phyloP scores from a whole-genome alignment of 1,284 basidiomycete genomes.

The Ceratobasidium sp. region DNA sequence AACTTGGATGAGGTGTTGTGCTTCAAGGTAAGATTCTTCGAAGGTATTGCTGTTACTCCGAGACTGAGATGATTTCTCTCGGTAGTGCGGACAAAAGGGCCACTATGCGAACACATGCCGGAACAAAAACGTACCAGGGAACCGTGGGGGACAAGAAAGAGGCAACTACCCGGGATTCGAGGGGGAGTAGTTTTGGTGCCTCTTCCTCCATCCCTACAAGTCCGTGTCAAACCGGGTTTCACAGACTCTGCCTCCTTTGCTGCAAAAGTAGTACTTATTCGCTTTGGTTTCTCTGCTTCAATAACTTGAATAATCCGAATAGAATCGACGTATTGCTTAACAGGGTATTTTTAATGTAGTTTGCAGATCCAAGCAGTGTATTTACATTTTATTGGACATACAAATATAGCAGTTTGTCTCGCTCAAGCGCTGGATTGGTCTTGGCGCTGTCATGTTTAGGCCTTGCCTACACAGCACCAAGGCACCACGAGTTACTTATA shows the following conservation, averaged over 20 bases:
- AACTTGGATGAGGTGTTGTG: constrained; percentile 89
- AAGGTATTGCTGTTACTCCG: constrained; percentile 40
- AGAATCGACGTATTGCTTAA: neutral
- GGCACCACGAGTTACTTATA: neutral
- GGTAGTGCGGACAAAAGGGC: constrained; percentile 85
- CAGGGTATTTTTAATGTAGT: neutral
- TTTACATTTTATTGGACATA: no score
- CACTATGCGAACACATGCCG: constrained; percentile 96
- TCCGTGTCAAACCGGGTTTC: neutral
- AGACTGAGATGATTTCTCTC: constrained; percentile 20
- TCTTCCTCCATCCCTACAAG: no score
- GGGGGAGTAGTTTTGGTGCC: constrained; percentile 1
- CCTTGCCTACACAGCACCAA: no score
- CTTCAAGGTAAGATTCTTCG: constrained; percentile 73
- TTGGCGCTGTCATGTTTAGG: neutral
- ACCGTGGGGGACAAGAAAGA: constrained; percentile 68
- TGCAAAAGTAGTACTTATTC: neutral
- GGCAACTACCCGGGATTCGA: constrained; percentile 21
- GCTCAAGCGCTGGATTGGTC: neutral
- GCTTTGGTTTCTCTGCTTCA: no score
- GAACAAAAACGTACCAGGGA: constrained; percentile 84
- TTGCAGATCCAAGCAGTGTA: neutral
- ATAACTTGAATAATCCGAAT: no score
- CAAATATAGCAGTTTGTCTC: no score
- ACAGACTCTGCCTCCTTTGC: neutral